phyloP scores from a whole-genome alignment of 495 filamentous ascomycete genomes.

The Penicillium turbatum region DNA sequence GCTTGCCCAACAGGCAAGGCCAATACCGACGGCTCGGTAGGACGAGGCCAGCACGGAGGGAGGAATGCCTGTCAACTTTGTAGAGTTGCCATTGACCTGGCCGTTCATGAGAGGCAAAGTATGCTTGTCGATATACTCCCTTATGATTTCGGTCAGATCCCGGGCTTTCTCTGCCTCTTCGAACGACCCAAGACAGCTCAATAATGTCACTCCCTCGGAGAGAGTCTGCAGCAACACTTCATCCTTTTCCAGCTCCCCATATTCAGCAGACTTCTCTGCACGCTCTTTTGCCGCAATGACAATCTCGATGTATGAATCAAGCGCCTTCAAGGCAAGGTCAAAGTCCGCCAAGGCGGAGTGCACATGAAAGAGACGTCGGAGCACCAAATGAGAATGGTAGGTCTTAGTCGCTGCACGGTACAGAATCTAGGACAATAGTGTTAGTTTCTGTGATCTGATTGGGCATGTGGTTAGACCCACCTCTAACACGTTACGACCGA shows the following conservation, averaged over 20 bases:
- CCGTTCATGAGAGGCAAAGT: constrained; percentile 32
- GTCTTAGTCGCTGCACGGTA: constrained; percentile 87
- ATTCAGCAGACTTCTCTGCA: constrained; percentile 72
- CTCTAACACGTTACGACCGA: constrained; percentile 69
- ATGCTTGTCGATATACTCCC: constrained; percentile 57
- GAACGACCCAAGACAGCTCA: constrained; percentile 74
- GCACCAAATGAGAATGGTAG: constrained; percentile 83
- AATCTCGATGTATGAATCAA: constrained; percentile 86
- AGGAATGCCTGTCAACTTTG: constrained; percentile 39
- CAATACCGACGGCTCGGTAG: constrained; percentile 77
- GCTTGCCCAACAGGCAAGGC: constrained; percentile 79
- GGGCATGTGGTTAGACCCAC: constrained; percentile 37
- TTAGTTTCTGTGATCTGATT: constrained; percentile 1
- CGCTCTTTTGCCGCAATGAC: constrained; percentile 75
- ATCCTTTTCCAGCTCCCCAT: constrained; percentile 72
- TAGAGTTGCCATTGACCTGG: constrained; percentile 26
- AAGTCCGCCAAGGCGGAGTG: constrained; percentile 85
- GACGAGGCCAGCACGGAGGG: constrained; percentile 56
- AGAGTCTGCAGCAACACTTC: constrained; percentile 68
- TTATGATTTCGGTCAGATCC: constrained; percentile 59
- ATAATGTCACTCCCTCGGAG: constrained; percentile 68
- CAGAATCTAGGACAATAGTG: constrained; percentile 51
- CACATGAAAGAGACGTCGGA: constrained; percentile 83
- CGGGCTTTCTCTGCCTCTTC: constrained; percentile 74
- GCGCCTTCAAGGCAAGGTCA: constrained; percentile 76